phyloP scores from a whole-genome alignment of 106 monocot species.

The Hemerocallis citrina region DNA sequence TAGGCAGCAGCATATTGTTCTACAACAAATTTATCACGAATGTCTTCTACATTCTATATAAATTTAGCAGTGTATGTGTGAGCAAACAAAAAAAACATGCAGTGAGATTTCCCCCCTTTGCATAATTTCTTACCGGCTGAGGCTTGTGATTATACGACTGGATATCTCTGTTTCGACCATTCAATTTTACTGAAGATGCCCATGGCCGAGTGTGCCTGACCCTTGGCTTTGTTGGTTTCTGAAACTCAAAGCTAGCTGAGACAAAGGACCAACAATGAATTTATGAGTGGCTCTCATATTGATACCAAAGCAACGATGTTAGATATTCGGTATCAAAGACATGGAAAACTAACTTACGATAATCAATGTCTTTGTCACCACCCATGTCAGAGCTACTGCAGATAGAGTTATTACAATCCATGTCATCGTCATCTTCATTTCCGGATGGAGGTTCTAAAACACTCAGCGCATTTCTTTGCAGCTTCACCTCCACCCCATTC shows the following conservation, averaged over 20 bases:
- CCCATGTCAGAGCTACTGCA: conserved; percentile 73
- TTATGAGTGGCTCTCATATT: neutral
- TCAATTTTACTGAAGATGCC: conserved; percentile 46
- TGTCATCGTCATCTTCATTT: conserved; percentile 60
- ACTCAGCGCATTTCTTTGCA: conserved; percentile 87
- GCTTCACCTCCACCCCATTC: conserved; percentile 92
- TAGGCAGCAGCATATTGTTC: neutral
- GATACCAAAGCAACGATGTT: neutral
- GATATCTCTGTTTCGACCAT: conserved; percentile 25
- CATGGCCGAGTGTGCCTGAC: conserved; percentile 65
- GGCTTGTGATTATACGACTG: conserved; percentile 40
- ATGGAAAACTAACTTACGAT: conserved; percentile 26
- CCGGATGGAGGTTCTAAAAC: conserved; percentile 80
- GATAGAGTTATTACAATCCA: conserved; percentile 61
- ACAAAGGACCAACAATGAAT: neutral
- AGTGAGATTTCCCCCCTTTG: no score
- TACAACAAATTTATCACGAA: neutral
- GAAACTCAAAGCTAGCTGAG: conserved; percentile 66
- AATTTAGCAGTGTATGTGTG: no score
- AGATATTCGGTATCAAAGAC: neutral
- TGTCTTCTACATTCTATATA: no score
- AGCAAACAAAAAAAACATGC: no score
- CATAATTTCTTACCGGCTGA: conserved; percentile 44
- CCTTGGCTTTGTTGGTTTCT: conserved; percentile 67
- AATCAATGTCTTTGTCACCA: conserved; percentile 60